phyloP scores from a whole-genome alignment of 495 filamentous ascomycete genomes.

The Lichenothelia convexa region DNA sequence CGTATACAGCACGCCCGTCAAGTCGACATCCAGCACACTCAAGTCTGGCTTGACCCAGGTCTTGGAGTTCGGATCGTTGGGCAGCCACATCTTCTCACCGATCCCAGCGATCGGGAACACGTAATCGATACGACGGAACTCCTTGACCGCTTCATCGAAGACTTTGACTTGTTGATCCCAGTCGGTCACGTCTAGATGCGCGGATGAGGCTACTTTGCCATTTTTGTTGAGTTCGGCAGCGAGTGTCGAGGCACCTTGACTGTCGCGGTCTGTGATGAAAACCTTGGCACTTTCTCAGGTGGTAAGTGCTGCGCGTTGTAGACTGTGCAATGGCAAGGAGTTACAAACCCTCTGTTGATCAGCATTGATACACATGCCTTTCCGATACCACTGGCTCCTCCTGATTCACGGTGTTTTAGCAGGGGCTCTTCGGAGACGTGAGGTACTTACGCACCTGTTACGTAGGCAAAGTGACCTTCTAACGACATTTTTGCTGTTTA shows the following conservation, averaged over 20 bases:
- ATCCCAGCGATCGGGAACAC: constrained; percentile 15
- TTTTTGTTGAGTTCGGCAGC: constrained; percentile 4
- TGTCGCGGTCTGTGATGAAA: constrained; percentile 9
- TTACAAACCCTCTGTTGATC: constrained; percentile 3
- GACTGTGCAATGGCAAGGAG: neutral
- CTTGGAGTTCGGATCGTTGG: constrained; percentile 5
- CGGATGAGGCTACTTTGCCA: neutral
- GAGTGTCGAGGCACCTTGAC: constrained; percentile 4
- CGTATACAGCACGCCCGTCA: constrained; percentile 11
- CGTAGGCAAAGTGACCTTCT: no score
- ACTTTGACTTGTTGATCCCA: constrained; percentile 12
- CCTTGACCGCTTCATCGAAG: constrained; percentile 8
- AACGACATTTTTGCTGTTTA: no score
- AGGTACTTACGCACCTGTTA: no score
- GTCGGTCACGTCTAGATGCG: constrained; percentile 8
- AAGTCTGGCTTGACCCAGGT: constrained; percentile 12
- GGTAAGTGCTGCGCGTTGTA: neutral
- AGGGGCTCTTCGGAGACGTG: no score
- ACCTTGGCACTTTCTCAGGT: constrained; percentile 3
- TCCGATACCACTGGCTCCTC: constrained; percentile 12
- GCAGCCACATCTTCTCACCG: constrained; percentile 8
- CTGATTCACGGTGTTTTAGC: no score
- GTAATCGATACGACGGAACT: constrained; percentile 11
- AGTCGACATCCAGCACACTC: constrained; percentile 11
- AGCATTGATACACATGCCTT: constrained; percentile 10